These are phyloP conservation scores for Geosiphon pyriformis DNA, from an alignment of 192 early-diverging fungal genomes.

Conservation along the genomic window DNA sequence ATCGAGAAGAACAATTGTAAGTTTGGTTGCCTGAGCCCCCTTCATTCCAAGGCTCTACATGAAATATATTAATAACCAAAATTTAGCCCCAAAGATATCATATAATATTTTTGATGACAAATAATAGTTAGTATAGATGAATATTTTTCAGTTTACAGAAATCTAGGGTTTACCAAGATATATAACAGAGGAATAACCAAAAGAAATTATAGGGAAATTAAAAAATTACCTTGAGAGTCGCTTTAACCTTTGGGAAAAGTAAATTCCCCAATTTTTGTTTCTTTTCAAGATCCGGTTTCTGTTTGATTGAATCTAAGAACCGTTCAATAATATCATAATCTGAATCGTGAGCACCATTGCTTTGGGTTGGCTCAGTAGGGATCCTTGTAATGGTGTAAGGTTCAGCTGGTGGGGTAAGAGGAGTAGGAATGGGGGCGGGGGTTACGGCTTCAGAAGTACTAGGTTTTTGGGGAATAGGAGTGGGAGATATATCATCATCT, in stretches of 20 bases:
- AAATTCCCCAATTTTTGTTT: constrained; percentile 39
- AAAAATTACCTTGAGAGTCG: constrained; percentile 35
- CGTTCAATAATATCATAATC: constrained; percentile 22
- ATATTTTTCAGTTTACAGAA: no score
- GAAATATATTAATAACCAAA: background rate
- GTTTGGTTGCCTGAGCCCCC: constrained; percentile 30
- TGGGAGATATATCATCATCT: background rate
- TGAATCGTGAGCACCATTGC: constrained; percentile 6
- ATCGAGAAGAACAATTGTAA: constrained; percentile 39
- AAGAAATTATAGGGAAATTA: background rate
- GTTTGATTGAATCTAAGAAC: constrained; percentile 27
- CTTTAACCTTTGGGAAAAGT: constrained; percentile 32
- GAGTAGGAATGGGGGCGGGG: constrained; percentile 6
- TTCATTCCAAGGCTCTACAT: constrained; percentile 14
- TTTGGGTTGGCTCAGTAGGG: background rate
- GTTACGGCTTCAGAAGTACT: background rate
- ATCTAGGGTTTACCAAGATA: no score
- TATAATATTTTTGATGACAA: no score
- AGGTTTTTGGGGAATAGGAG: background rate
- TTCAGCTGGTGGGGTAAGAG: background rate
- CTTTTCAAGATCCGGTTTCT: constrained; percentile 27
- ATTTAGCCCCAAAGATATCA: no score
- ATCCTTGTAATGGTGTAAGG: background rate
- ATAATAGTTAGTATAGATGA: no score
- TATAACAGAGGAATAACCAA: background rate